These are phyloP conservation scores for Zalaria sp. DNA, from an alignment of 2,329 filamentous ascomycete species.

Conservation along the genomic window DNA sequence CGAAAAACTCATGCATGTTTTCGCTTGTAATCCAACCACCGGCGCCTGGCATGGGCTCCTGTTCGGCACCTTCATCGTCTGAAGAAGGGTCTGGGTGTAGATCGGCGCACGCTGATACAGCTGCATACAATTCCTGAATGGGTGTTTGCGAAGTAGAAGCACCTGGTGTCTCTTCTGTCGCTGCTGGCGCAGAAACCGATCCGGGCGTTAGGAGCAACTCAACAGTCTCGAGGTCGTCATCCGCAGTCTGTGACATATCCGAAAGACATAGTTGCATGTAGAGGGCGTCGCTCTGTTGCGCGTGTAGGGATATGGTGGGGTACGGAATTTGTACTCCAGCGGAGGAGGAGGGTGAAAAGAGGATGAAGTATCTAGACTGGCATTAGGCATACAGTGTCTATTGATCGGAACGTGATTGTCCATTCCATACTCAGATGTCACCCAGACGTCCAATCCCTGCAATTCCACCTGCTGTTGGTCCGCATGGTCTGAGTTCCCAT, in stretches of 20 bases:
- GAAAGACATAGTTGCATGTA: constrained; percentile 57
- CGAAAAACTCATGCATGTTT: constrained; percentile 74
- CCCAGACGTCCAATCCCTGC: constrained; percentile 31
- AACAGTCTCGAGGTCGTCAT: constrained; percentile 49
- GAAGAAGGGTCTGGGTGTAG: constrained; percentile 57
- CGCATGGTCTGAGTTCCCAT: constrained; percentile 8
- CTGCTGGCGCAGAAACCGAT: constrained; percentile 6
- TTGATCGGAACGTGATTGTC: no score
- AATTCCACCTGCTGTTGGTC: constrained; percentile 13
- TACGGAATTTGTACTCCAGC: constrained; percentile 59
- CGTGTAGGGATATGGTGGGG: constrained; percentile 61
- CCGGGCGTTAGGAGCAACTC: constrained; percentile 53
- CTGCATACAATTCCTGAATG: constrained; percentile 45
- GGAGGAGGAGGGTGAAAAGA: constrained; percentile 46
- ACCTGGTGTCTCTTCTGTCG: constrained; percentile 6
- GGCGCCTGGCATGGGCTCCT: constrained; percentile 54
- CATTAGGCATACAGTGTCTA: background rate
- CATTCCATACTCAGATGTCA: constrained; percentile 27
- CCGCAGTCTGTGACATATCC: constrained; percentile 40
- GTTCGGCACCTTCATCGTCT: constrained; percentile 29
- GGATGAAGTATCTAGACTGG: constrained; percentile 37
- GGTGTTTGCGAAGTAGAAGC: constrained; percentile 6
- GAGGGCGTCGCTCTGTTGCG: constrained; percentile 48
- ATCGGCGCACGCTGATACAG: constrained; percentile 61
- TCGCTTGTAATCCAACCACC: constrained; percentile 83